phyloP scores from a whole-genome alignment of 306 rosid species.

The Alnus rubra region DNA sequence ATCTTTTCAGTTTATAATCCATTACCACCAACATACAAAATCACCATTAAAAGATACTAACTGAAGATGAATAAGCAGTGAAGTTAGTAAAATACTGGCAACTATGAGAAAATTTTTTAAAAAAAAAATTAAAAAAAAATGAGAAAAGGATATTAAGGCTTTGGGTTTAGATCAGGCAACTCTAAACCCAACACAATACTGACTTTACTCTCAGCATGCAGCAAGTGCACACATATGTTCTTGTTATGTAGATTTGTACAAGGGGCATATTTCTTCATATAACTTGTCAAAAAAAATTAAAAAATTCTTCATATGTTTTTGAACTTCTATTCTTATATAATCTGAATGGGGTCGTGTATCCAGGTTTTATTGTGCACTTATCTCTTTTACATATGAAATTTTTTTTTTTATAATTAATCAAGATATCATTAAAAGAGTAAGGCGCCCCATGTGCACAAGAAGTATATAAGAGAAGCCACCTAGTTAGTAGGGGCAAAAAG shows the following conservation, averaged over 20 bases:
- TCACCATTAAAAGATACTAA: not conserved
- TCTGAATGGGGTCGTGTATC: not conserved
- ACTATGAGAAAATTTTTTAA: no score
- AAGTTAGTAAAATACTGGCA: not conserved
- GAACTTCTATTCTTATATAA: not conserved
- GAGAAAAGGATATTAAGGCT: not conserved
- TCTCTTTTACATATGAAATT: no score
- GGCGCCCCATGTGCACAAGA: no score
- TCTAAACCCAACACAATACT: not conserved
- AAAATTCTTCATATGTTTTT: not conserved
- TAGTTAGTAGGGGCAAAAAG: no score
- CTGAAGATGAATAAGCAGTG: not conserved
- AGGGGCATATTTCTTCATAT: not conserved
- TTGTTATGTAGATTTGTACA: not conserved
- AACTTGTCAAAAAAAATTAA: no score
- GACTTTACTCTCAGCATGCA: not conserved
- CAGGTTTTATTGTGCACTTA: no score
- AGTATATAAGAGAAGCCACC: no score
- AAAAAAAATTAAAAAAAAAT: not conserved
- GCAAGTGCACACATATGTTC: not conserved
- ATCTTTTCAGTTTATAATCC: not conserved
- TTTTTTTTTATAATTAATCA: no score
- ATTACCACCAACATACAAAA: not conserved
- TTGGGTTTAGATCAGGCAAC: not conserved
- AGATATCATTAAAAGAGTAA: no score